These are phyloP conservation scores for Plasmodium berghei DNA, from an alignment of 169 alveolate species.

Conservation along the genomic window DNA sequence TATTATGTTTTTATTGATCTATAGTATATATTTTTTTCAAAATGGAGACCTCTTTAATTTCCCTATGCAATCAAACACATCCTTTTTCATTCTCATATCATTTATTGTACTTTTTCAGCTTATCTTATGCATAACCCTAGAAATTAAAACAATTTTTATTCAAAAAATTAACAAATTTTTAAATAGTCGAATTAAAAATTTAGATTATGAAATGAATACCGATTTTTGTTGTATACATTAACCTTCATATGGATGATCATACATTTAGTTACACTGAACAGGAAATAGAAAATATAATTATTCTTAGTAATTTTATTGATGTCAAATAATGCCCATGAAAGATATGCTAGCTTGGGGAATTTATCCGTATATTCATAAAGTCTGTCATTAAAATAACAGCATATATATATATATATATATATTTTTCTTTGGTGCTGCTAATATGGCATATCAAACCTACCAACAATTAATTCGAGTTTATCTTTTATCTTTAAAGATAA, in stretches of 20 bases:
- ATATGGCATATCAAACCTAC: too few species aligned
- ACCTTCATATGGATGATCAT: not conserved
- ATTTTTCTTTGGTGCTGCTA: too few species aligned
- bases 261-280: not conserved
- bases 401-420: too few species aligned
- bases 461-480: too few species aligned
- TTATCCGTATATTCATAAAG: too few species aligned
- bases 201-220: conserved; percentile 24
- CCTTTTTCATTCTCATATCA: conserved; percentile 36
- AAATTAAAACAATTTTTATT: conserved; percentile 39
- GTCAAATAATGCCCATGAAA: too few species aligned
- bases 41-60: conserved; percentile 52
- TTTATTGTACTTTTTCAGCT: conserved; percentile 30
- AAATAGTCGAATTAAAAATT: conserved; percentile 27
- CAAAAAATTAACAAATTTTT: conserved; percentile 23
- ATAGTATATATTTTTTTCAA: conserved; percentile 23
- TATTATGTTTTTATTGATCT: conserved; percentile 16
- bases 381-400: too few species aligned
- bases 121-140: conserved; percentile 37
- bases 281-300: too few species aligned
- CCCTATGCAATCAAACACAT: conserved; percentile 6
- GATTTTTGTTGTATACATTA: conserved; percentile 1
- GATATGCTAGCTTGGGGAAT: too few species aligned
- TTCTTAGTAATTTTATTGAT: too few species aligned
- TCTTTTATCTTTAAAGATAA: too few species aligned